Percentiles rank a stretch among this genome's conserved stretches.
Evolutionary conservation across 2,329 filamentous ascomycete genomes (phyloP).

Genomic region (Botrytis tulipae): DNA sequence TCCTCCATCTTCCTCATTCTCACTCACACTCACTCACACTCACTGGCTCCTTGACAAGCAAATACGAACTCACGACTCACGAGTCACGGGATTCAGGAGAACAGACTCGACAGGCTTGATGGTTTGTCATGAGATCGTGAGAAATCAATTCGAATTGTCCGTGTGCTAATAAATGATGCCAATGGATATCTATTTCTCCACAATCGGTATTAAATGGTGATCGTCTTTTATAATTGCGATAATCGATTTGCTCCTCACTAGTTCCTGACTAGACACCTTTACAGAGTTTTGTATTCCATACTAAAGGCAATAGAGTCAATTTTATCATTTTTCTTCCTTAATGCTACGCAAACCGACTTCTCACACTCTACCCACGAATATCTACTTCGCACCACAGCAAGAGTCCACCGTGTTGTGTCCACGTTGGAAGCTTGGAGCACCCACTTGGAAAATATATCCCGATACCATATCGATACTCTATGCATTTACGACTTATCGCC

Average conservation of each 20-base stretch:
- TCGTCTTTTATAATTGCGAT: slow-evolving; percentile 14
- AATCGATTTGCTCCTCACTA: slow-evolving; percentile 6
- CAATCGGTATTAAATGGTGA: slow-evolving; percentile 3
- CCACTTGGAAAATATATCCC: background rate
- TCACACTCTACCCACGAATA: background rate
- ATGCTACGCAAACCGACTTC: background rate
- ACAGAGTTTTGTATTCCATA: background rate
- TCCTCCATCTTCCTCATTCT: background rate
- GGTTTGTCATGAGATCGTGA: background rate
- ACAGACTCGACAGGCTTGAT: background rate
- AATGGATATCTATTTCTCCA: background rate
- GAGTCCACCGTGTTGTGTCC: background rate
- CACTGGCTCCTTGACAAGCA: background rate
- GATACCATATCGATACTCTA: background rate
- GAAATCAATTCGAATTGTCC: background rate
- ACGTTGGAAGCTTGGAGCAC: background rate
- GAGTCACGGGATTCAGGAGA: background rate
- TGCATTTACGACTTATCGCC: background rate
- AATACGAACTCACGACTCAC: background rate
- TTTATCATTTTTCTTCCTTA: background rate
- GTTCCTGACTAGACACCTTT: background rate
- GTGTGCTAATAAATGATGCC: background rate
- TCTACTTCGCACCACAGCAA: background rate
- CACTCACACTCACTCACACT: background rate
- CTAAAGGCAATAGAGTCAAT: background rate